These are phyloP conservation scores for Arthroderma sp. DNA, from an alignment of 2,329 filamentous ascomycete species.

Conservation along the genomic window DNA sequence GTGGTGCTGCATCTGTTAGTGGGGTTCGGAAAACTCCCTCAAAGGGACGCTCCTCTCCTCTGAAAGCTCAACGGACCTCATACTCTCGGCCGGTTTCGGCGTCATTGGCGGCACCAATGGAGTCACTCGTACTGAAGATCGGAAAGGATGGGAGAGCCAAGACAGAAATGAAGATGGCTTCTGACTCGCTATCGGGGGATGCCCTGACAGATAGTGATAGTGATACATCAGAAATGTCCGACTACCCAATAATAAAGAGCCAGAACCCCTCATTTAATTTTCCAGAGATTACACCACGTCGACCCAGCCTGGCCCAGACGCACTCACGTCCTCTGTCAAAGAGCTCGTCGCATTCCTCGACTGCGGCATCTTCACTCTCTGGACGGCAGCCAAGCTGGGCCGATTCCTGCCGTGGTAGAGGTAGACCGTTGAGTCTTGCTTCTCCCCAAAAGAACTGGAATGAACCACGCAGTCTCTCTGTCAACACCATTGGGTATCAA, in stretches of 20 bases:
- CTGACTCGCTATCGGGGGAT: slow-evolving; percentile 22
- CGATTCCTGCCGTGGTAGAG: slow-evolving; percentile 19
- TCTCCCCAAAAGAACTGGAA: slow-evolving; percentile 18
- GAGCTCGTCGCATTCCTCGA: slow-evolving; percentile 30
- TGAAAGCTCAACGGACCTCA: slow-evolving; percentile 23
- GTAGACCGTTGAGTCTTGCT: slow-evolving; percentile 15
- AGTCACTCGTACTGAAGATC: slow-evolving; percentile 34
- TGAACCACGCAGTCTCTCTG: slow-evolving; percentile 20
- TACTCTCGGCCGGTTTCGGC: slow-evolving; percentile 22
- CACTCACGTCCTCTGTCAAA: slow-evolving; percentile 31
- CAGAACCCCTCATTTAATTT: slow-evolving; percentile 28
- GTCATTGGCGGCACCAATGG: slow-evolving; percentile 24
- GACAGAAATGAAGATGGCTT: slow-evolving; percentile 29
- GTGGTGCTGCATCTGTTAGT: slow-evolving; percentile 14
- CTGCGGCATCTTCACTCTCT: slow-evolving; percentile 28
- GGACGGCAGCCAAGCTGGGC: slow-evolving; percentile 27
- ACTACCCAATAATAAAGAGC: slow-evolving; percentile 25
- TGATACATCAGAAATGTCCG: slow-evolving; percentile 27
- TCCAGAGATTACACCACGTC: slow-evolving; percentile 18
- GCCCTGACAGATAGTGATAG: slow-evolving; percentile 31
- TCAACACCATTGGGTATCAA: slow-evolving; percentile 15
- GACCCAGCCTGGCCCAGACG: slow-evolving; percentile 19
- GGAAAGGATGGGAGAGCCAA: slow-evolving; percentile 36
- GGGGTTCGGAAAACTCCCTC: slow-evolving; percentile 30
- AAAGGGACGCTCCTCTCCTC: slow-evolving; percentile 31